phyloP scores from a whole-genome alignment of 2,329 filamentous ascomycete genomes.

The Colletotrichum sp. region DNA sequence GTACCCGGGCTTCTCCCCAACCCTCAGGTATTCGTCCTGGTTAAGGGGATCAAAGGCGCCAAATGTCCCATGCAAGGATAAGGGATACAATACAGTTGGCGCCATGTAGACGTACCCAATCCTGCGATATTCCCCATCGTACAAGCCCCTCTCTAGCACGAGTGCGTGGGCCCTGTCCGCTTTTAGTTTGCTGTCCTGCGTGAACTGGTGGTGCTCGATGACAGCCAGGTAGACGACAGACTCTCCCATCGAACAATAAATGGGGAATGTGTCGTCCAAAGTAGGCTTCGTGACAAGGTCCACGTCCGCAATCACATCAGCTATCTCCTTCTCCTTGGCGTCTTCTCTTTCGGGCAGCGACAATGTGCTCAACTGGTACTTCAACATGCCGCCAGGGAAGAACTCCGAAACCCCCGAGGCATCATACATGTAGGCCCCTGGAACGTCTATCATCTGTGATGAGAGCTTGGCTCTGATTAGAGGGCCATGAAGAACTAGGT shows the following conservation, averaged over 20 bases:
- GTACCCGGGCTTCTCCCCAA: neutral
- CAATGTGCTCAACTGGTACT: neutral
- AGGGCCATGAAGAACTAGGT: neutral
- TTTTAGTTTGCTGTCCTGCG: neutral
- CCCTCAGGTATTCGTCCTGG: neutral
- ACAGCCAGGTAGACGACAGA: neutral
- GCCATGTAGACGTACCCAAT: neutral
- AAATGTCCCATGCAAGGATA: neutral
- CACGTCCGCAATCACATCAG: neutral
- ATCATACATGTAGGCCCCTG: neutral
- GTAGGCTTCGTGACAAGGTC: neutral
- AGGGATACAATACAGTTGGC: neutral
- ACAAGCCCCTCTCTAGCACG: neutral
- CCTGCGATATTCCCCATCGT: neutral
- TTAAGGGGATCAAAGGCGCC: neutral
- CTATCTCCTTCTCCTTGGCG: neutral
- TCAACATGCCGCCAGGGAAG: neutral
- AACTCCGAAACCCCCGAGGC: neutral
- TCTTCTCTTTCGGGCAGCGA: neutral
- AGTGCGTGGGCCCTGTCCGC: neutral
- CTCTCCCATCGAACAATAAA: neutral
- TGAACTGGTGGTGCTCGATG: neutral
- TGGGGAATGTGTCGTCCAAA: neutral
- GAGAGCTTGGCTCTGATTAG: neutral
- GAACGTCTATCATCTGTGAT: neutral